Evolutionary conservation across 2,329 filamentous ascomycete species (phyloP).

Genomic region (Aspergillus fumigatiaffinis): DNA sequence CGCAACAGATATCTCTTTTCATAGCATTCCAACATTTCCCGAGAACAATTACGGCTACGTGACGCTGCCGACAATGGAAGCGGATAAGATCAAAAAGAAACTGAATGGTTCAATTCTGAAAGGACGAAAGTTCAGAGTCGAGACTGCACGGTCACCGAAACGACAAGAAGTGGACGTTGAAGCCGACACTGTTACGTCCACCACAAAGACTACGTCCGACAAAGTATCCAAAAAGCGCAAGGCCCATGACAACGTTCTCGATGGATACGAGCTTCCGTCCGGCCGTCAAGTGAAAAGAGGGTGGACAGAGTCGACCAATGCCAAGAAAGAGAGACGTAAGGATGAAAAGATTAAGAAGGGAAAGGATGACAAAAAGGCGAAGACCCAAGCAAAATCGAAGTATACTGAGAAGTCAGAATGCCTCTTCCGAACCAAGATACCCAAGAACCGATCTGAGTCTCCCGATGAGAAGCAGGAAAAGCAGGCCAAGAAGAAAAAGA

Average conservation of each 20-base stretch:
- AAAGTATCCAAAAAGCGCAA: slow-evolving; percentile 48
- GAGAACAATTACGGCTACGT: slow-evolving; percentile 89
- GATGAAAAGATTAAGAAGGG: slow-evolving; percentile 49
- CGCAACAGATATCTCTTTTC: slow-evolving; percentile 82
- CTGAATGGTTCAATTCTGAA: slow-evolving; percentile 81
- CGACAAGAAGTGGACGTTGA: slow-evolving; percentile 41
- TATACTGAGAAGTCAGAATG: slow-evolving; percentile 79
- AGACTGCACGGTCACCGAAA: slow-evolving; percentile 69
- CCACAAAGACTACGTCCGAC: slow-evolving; percentile 36
- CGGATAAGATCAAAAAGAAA: slow-evolving; percentile 87
- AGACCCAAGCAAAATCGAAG: slow-evolving; percentile 63
- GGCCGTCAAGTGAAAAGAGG: slow-evolving; percentile 81
- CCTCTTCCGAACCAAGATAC: slow-evolving; percentile 76
- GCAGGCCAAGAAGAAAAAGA: slow-evolving; percentile 60
- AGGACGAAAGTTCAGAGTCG: slow-evolving; percentile 78
- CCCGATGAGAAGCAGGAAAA: slow-evolving; percentile 30
- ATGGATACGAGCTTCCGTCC: slow-evolving; percentile 67
- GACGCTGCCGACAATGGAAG: slow-evolving; percentile 74
- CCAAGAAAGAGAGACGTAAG: slow-evolving; percentile 41
- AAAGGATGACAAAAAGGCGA: slow-evolving; percentile 55
- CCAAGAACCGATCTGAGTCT: slow-evolving; percentile 50
- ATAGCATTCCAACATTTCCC: slow-evolving; percentile 79
- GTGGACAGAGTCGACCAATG: slow-evolving; percentile 68
- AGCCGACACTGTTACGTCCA: slow-evolving; percentile 22
- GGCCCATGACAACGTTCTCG: slow-evolving; percentile 52